Percentiles rank a stretch among this genome's conserved stretches.
Conservation (phyloP, 495 filamentous ascomycete genomes). For the Penicillium samsonianum region DNA sequence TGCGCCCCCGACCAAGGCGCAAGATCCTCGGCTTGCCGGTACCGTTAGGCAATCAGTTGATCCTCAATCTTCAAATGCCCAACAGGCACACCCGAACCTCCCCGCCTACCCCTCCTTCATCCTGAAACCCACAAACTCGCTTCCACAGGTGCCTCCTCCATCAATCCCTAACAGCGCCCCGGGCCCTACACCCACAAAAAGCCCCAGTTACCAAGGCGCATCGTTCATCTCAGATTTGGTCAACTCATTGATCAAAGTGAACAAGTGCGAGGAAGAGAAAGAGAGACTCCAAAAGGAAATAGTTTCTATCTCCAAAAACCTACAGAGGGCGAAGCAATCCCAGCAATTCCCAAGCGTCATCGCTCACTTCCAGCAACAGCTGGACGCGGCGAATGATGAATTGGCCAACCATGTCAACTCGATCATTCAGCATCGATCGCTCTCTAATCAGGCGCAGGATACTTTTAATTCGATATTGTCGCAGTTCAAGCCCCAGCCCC, state of each 20-base stretch:
- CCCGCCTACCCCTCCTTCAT: not conserved
- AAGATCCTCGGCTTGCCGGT: conserved; percentile 8
- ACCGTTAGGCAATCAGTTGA: not conserved
- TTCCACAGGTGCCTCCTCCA: not conserved
- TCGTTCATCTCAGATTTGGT: conserved; percentile 23
- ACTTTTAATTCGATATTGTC: not conserved
- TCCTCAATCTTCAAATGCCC: not conserved
- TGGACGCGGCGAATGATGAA: conserved; percentile 2
- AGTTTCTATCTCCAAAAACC: conserved; percentile 14
- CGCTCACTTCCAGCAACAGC: conserved; percentile 13
- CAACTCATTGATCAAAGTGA: conserved; percentile 17
- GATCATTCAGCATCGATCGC: not conserved
- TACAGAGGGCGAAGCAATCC: conserved; percentile 25
- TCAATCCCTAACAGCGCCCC: not conserved
- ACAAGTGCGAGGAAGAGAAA: conserved; percentile 20
- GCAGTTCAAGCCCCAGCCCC: not conserved
- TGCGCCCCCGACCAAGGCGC: not conserved
- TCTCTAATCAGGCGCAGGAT: not conserved
- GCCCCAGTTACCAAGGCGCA: not conserved
- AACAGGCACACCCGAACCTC: not conserved
- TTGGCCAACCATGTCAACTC: not conserved
- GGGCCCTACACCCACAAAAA: not conserved
- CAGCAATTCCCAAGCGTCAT: conserved; percentile 25
- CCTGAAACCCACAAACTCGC: not conserved
- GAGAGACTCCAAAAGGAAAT: conserved; percentile 27